Percentiles rank a stretch among this genome's conserved stretches.
phyloP scores from a whole-genome alignment of 257 asterid genomes.

The Coffea eugenioides region DNA sequence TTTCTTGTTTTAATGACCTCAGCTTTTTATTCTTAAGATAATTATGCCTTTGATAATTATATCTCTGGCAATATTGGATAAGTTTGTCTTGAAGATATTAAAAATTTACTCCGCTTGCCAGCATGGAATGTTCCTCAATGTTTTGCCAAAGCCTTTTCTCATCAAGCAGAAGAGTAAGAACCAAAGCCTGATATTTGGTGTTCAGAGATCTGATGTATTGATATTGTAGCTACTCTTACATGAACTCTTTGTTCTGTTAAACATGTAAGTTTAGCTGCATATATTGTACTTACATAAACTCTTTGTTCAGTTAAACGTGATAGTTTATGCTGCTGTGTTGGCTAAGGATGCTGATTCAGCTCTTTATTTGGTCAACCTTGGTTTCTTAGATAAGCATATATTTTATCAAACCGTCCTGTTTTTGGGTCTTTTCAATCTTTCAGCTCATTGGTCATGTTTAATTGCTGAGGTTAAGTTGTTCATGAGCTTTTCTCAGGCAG shows the following conservation, averaged over 20 bases:
- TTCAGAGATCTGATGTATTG: background rate
- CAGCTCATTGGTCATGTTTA: background rate
- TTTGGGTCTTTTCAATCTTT: background rate
- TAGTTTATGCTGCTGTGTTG: background rate
- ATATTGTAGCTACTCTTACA: background rate
- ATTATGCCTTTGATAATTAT: background rate
- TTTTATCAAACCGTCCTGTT: background rate
- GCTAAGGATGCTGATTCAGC: background rate
- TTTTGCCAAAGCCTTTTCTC: background rate
- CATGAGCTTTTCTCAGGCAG: conserved; percentile 56
- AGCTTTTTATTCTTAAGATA: background rate
- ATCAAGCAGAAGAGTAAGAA: background rate
- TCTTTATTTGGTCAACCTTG: background rate
- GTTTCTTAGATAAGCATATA: conserved; percentile 3
- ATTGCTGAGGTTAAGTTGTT: background rate
- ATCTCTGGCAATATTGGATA: background rate
- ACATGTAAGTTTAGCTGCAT: no score
- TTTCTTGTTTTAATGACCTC: no score
- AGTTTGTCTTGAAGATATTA: background rate
- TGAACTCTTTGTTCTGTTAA: background rate
- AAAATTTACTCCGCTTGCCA: background rate
- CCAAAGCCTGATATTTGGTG: background rate
- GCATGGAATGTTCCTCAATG: background rate
- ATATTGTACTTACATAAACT: no score
- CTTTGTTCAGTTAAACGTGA: background rate